Evolutionary conservation across 805 yeast species (phyloP).

Genomic region (Teunomyces kruisii): DNA sequence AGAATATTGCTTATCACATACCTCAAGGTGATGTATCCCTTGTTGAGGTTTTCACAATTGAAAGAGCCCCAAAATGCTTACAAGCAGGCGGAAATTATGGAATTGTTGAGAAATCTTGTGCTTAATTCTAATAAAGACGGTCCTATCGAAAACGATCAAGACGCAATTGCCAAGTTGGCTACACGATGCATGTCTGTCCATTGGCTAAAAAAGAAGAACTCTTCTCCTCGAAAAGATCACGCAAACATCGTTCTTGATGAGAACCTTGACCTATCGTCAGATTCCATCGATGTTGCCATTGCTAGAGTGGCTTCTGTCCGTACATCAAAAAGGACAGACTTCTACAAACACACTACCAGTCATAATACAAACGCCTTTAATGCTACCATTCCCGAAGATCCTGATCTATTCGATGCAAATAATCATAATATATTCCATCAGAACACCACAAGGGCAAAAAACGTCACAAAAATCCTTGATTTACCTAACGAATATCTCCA

Average conservation of each 20-base stretch:
- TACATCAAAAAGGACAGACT: constrained; percentile 34
- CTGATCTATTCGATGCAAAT: constrained; percentile 17
- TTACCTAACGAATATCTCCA: constrained; percentile 33
- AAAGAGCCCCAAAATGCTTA: constrained; percentile 49
- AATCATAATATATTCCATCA: constrained; percentile 29
- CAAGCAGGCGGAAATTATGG: constrained; percentile 53
- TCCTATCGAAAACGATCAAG: constrained; percentile 12
- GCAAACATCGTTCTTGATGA: not conserved
- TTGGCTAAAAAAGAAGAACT: constrained; percentile 22
- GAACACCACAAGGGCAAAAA: constrained; percentile 1
- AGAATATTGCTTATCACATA: constrained; percentile 49
- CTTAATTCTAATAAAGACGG: constrained; percentile 13
- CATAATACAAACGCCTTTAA: constrained; percentile 19
- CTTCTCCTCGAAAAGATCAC: not conserved
- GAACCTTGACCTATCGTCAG: constrained; percentile 13
- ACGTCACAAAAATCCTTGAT: constrained; percentile 23
- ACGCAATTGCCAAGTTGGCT: constrained; percentile 31
- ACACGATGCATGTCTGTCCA: constrained; percentile 31
- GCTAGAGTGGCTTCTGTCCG: constrained; percentile 37
- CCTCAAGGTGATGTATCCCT: constrained; percentile 70
- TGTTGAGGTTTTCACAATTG: constrained; percentile 66
- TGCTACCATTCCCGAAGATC: not conserved
- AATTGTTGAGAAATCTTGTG: constrained; percentile 50
- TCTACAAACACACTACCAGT: constrained; percentile 31
- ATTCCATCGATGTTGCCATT: constrained; percentile 23